phyloP scores from a whole-genome alignment of 371 early-diverging fungal species.

The Hamiltosporidium magnivora region DNA sequence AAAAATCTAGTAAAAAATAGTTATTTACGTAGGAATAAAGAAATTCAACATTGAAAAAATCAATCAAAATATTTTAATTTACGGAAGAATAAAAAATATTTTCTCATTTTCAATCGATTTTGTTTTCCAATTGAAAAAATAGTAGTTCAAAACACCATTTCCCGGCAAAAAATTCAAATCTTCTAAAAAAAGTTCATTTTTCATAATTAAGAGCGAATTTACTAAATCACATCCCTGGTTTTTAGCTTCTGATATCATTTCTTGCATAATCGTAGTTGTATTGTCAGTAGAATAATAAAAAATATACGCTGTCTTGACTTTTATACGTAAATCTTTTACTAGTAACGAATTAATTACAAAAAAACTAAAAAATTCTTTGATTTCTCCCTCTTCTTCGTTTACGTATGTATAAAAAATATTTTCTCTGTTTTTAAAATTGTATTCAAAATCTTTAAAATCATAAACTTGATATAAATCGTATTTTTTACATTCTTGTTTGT shows the following conservation, averaged over 20 bases:
- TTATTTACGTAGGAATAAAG: no score
- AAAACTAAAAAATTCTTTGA: conserved; percentile 42
- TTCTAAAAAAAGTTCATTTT: conserved; percentile 16
- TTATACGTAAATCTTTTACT: background rate
- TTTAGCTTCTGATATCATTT: conserved; percentile 18
- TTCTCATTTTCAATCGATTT: conserved; percentile 5
- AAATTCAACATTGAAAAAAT: no score
- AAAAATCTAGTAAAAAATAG: no score
- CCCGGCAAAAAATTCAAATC: conserved; percentile 31
- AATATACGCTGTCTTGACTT: conserved; percentile 43
- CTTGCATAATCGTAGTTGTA: conserved; percentile 9
- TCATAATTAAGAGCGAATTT: conserved; percentile 29
- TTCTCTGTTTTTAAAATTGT: conserved; percentile 19
- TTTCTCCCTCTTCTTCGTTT: conserved; percentile 7
- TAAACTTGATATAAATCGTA: conserved; percentile 27
- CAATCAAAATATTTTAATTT: background rate
- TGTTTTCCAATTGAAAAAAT: conserved; percentile 49
- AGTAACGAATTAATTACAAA: conserved; percentile 35
- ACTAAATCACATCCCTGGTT: conserved; percentile 32
- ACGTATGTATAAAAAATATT: conserved; percentile 25
- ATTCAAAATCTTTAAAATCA: conserved; percentile 25
- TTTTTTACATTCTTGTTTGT: conserved; percentile 15
- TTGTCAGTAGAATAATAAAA: conserved; percentile 26
- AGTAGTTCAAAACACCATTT: conserved; percentile 45
- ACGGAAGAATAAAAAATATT: conserved; percentile 20